Conservation (phyloP, 768 basidiomycete genomes). For the Tylopilus rubrobrunneus region DNA sequence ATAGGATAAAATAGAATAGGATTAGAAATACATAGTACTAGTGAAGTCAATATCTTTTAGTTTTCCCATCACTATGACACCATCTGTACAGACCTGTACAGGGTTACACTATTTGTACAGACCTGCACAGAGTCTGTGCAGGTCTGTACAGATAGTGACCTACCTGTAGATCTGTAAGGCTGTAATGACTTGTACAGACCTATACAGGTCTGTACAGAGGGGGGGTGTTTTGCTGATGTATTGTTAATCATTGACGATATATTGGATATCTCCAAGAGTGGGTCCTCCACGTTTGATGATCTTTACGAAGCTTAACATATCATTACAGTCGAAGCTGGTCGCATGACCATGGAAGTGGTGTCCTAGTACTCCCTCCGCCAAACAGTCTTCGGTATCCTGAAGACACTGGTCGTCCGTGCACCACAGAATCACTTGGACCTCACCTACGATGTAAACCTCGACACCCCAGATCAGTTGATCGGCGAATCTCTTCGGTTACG, state of each 20-base stretch:
- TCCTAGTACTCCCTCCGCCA: slow-evolving; percentile 94
- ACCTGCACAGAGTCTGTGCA: no score
- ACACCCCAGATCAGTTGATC: slow-evolving; percentile 94
- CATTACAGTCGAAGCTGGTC: slow-evolving; percentile 85
- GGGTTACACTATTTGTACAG: no score
- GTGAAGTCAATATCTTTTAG: no score
- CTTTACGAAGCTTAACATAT: slow-evolving; percentile 6
- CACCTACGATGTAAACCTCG: slow-evolving; percentile 90
- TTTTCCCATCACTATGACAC: no score
- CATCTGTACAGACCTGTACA: no score
- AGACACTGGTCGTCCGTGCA: slow-evolving; percentile 96
- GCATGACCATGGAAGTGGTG: slow-evolving; percentile 99
- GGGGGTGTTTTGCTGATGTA: no score
- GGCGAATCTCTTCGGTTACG: slow-evolving; percentile 93
- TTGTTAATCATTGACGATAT: slow-evolving; percentile 98
- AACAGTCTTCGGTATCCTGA: slow-evolving; percentile 95
- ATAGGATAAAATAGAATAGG: no score
- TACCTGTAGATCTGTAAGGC: no score
- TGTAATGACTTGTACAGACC: no score
- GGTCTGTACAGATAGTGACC: no score
- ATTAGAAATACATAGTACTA: no score
- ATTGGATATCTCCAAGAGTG: slow-evolving; percentile 99
- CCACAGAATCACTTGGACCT: slow-evolving; percentile 92
- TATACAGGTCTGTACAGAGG: no score
- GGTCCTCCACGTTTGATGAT: slow-evolving; percentile 30